Percentiles rank a stretch among this genome's conserved stretches.
Evolutionary conservation across 1,139 yeast genomes (phyloP).

Genomic region (Suhomyces chickasaworum): DNA sequence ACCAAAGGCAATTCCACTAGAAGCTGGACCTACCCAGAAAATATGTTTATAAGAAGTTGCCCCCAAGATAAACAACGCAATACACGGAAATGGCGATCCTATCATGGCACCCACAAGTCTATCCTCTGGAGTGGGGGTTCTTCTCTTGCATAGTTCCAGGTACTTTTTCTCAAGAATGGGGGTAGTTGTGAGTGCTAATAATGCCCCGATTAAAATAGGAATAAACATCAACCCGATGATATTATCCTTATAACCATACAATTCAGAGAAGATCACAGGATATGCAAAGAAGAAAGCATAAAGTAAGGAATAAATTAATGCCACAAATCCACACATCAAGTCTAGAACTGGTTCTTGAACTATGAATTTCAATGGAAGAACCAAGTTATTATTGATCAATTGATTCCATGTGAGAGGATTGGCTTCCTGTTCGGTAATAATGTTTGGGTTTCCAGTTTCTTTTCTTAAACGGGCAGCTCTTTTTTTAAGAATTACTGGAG

Average conservation of each 20-base stretch:
- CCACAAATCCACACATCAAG: conserved; percentile 80
- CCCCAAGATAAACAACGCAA: conserved; percentile 83
- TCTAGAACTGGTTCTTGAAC: conserved; percentile 82
- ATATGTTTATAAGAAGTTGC: conserved; percentile 80
- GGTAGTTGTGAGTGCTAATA: conserved; percentile 68
- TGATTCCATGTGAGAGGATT: conserved; percentile 67
- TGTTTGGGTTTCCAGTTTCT: conserved; percentile 77
- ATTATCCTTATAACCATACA: conserved; percentile 69
- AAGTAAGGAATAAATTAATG: conserved; percentile 80
- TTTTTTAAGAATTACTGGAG: conserved; percentile 78
- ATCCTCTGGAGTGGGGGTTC: conserved; percentile 84
- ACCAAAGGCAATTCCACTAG: conserved; percentile 86
- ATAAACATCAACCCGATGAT: conserved; percentile 80
- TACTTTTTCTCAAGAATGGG: conserved; percentile 70
- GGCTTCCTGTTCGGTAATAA: conserved; percentile 92
- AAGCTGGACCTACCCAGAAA: conserved; percentile 94
- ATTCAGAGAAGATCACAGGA: conserved; percentile 69
- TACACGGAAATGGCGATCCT: conserved; percentile 88
- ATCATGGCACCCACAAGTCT: conserved; percentile 85
- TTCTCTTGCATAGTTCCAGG: conserved; percentile 48
- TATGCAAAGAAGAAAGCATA: conserved; percentile 93
- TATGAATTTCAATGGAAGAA: conserved; percentile 75
- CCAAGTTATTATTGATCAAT: conserved; percentile 63
- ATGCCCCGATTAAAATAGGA: conserved; percentile 86
- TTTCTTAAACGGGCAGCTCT: conserved; percentile 72